Base-by-base conservation (phyloP, 2,329 filamentous ascomycete species). In the Arachnopeziza araneosa region DNA sequence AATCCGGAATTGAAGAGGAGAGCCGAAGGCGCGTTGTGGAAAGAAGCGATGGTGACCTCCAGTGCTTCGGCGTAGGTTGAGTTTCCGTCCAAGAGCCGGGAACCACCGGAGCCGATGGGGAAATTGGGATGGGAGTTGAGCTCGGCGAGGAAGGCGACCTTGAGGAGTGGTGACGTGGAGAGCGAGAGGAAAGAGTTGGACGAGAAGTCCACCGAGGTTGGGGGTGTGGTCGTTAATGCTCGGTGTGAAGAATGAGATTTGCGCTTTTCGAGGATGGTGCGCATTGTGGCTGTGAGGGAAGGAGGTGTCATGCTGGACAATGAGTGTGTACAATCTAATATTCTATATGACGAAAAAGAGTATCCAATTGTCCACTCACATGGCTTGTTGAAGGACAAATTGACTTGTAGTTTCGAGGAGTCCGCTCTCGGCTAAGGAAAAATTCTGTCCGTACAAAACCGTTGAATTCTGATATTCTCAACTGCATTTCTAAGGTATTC, bases 71-170 rank as follows among this genome's bases (percentile, higher is more conserved):
- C 80, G 67, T 86, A 87, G 0, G 66, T 48, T 1, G 81, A 85
- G 68, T 89, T 89, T 1, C 87, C 87, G 64, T 89, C 84, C 3
- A 88, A 75, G 0, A 89, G 75, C 8, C 87, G 78, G 0, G 84
- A 87, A 1, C 87, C 85, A 0, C 80, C 78, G 14, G 56, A 62
- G 9, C 69, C 67, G 24, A 70, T 56, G 1, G 56, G 57, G 54
- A 67, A 68, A n/a, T 57, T n/a, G 1, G 63, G 52, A 24, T 59
- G 49, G 1, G 50, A 48, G 7, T 23, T 32, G 6, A 70, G 58
- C 49, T 66, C 60, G 12, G 52, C 23, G 1, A 69, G 60, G 49
- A 65, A 69, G 4, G 59, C 52, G 1, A 50, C 23, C 50, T 60
- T 61, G 24, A 69, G 52, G 14, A 59, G 24, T 3, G 62, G 52